Base-by-base conservation (phyloP, 2,329 filamentous ascomycete genomes). In the Xylaria sp. region DNA sequence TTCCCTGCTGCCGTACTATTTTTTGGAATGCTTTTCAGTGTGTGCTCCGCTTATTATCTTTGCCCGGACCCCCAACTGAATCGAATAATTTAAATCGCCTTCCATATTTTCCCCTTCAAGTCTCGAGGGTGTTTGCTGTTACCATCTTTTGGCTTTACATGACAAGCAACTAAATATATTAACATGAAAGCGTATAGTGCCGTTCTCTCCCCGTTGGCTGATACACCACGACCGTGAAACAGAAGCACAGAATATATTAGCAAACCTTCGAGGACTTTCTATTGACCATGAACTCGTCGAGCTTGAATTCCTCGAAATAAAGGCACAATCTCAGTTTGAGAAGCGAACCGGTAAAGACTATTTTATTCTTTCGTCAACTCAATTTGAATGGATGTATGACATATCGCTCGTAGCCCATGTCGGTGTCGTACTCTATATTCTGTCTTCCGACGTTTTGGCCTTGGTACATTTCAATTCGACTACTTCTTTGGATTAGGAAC, bases 231-330 rank as follows among this genome's bases (percentile, higher is more conserved):
- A 58, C 58, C 87, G 89, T 35, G 89, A 93, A 69, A 81, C 81
- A 0, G 90, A 93, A 72, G 89, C 88, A 0, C 84, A 85, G 15
- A 72, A 73, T 9, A 85, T 87, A 1, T 81, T 94, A 1, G 85
- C 89, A 0, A 80, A 73, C 51, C 84, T 94, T 2, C 86, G 91
- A 23, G 82, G 81, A 5, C 81, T 91, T 0, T 74, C 85, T 0
- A 71, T 78, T 15, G 83, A 89, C 65, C 83, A 92, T 70, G 87
- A 91, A 58, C 81, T 91, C 0, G 84, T 93, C 37, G 84, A 89
- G 65, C 80, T 92, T 1, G 91, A 94, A 70, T 92, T 90, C 71
- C 83, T 92, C n/a, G 91, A 94, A 73, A 93, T 94, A 77, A 91
- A 91, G 74, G 90, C 90, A 0, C 89, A 92, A 73, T 88, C 87